Evolutionary conservation across 108 stramenopile species (phyloP).

Genomic region (Discostella pseudostelligera): DNA sequence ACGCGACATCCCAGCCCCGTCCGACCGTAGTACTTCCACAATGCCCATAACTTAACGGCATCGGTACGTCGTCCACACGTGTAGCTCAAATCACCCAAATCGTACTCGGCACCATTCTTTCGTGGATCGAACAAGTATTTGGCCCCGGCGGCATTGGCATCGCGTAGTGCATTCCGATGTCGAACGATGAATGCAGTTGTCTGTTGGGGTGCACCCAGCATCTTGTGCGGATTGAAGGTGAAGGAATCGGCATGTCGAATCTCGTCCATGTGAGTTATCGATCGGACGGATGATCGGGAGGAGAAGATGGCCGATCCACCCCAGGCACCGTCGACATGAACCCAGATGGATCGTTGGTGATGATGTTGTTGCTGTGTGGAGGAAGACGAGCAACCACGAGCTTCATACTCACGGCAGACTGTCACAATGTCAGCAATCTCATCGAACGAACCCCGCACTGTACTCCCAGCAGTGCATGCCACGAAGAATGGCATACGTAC

Average conservation of each 20-base stretch:
- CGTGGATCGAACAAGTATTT: constrained; percentile 57
- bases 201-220: constrained; percentile 63
- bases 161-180: constrained; percentile 30
- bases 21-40: constrained; percentile 50
- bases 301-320: constrained; percentile 62
- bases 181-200: constrained; percentile 51
- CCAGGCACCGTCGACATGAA: constrained; percentile 67
- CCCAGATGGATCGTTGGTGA: constrained; percentile 43
- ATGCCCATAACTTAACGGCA: constrained; percentile 54
- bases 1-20: constrained; percentile 45
- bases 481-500: constrained; percentile 54
- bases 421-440: constrained; percentile 46
- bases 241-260: constrained; percentile 52
- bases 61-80: constrained; percentile 58
- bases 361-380: neutral
- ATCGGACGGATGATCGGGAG: constrained; percentile 15
- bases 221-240: constrained; percentile 63
- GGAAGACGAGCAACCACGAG: neutral
- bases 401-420: constrained; percentile 44
- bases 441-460: constrained; percentile 62
- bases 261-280: constrained; percentile 36
- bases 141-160: constrained; percentile 50
- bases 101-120: constrained; percentile 55
- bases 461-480: constrained; percentile 55
- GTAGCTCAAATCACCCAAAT: constrained; percentile 57